phyloP scores from a whole-genome alignment of 768 basidiomycete species.

The Agrocybe praecox region DNA sequence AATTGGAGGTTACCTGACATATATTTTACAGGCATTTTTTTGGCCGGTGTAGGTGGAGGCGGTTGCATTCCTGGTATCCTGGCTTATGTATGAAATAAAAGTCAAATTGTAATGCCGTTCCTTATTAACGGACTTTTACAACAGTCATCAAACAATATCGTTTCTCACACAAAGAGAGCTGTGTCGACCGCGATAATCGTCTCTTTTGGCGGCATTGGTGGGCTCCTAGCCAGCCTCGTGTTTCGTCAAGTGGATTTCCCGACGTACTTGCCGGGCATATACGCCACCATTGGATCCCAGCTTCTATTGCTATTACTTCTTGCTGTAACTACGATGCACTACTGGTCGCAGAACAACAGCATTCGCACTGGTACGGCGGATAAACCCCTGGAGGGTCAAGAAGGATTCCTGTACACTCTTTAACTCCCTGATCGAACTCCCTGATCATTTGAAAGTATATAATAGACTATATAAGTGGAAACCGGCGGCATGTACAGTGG shows the following conservation, averaged over 20 bases:
- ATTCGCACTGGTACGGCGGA: conserved; percentile 22
- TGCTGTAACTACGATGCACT: conserved; percentile 38
- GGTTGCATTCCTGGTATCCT: conserved; percentile 37
- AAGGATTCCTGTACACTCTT: conserved; percentile 44
- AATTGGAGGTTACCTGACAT: background rate
- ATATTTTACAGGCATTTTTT: conserved; percentile 30
- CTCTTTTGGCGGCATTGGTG: conserved; percentile 38
- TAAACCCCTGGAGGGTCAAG: conserved; percentile 31
- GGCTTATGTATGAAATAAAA: conserved; percentile 33
- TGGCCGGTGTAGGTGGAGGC: conserved; percentile 34
- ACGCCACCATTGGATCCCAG: conserved; percentile 47
- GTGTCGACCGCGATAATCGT: conserved; percentile 37
- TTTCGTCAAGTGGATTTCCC: conserved; percentile 38
- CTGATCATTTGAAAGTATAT: too few species aligned
- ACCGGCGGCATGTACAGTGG: too few species aligned
- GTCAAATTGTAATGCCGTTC: background rate
- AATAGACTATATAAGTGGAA: too few species aligned
- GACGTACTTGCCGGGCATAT: conserved; percentile 21
- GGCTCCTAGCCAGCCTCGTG: conserved; percentile 42
- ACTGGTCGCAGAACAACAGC: conserved; percentile 36
- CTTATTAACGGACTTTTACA: background rate
- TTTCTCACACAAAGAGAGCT: conserved; percentile 38
- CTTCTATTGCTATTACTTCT: conserved; percentile 42
- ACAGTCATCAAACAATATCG: conserved; percentile 38
- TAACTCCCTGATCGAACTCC: conserved; percentile 15